Evolutionary conservation across 257 asterid genomes (phyloP), one percentile per base, ranked within the genome.

Genomic region (Salvia rosmarinus): DNA sequence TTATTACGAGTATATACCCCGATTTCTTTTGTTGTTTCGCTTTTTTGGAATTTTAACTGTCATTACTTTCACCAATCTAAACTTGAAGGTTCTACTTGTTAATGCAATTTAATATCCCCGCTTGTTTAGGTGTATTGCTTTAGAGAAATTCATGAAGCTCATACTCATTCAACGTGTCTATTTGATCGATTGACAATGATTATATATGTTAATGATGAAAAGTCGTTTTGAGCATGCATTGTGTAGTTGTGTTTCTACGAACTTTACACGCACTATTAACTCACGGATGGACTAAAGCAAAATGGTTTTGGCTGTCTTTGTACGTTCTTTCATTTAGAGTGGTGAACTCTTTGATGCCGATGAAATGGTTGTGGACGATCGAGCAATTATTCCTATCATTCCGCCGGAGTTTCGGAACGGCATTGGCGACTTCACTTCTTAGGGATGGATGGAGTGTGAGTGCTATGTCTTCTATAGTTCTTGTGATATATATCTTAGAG

Each of bases 371-470:
- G 63, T 92, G 57, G 86, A 84, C 78, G 91, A 84, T 79, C 89
- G 73, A 64, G 86, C 90, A 75, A 82, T 88, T 71, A 82, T 88
- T 76, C 96, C 98, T 17, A 80, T 73, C 67, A 70, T 91, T 75
- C 98, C 99, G 65, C 75, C 21, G 98, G 98, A 30, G 85, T 94
- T 78, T 94, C 99, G 99, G 96, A 76, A 91, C 99, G 16, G 96
- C 99, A 51, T 83, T 89, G 74, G 98, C 99, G 14, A 93, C 98
- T 72, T 86, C 99, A 61, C 98, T 94, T 78, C 91, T 94, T 70
- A 90, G 97, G 71, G 98, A 91, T 56, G 99, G 99, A 75, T 94
- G 99, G 99, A 86, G 90, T 79, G 97, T 91, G 72, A 91, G 96
- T 82, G 54, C 16, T 77, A 12, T 44, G 8, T 67, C 5, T 68